These are phyloP conservation scores for Beauveria sp. DNA, from an alignment of 2,329 filamentous ascomycete species.

Conservation along the genomic window DNA sequence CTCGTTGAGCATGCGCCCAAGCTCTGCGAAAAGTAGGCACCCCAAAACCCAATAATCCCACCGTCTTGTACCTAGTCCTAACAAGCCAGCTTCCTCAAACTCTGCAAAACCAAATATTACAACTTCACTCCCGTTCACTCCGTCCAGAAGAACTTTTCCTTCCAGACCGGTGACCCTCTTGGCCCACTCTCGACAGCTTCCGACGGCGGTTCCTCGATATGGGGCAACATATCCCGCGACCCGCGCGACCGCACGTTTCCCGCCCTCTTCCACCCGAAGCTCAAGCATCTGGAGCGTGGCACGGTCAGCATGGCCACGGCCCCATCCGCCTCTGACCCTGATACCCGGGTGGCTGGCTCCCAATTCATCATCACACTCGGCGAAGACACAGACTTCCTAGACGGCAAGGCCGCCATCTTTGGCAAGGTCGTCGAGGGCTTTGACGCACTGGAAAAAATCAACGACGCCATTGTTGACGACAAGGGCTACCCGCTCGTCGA, in stretches of 20 bases:
- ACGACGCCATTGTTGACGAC: constrained; percentile 79
- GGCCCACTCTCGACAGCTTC: constrained; percentile 77
- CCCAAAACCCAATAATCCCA: neutral
- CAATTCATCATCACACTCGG: constrained; percentile 92
- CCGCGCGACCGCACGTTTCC: constrained; percentile 68
- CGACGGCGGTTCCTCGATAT: constrained; percentile 89
- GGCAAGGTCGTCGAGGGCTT: constrained; percentile 95
- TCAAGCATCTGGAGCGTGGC: constrained; percentile 82
- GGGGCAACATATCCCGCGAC: constrained; percentile 67
- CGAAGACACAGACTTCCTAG: constrained; percentile 80
- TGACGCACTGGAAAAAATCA: constrained; percentile 88
- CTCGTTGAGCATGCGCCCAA: constrained; percentile 82
- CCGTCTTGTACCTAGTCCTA: constrained; percentile 24
- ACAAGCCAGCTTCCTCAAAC: constrained; percentile 72
- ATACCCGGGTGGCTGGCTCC: constrained; percentile 74
- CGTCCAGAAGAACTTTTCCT: constrained; percentile 90
- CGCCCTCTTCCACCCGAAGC: constrained; percentile 76
- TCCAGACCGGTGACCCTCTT: constrained; percentile 91
- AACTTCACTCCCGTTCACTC: constrained; percentile 92
- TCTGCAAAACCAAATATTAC: constrained; percentile 99
- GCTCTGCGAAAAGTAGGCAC: constrained; percentile 88
- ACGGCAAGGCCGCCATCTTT: constrained; percentile 92
- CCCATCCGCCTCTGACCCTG: constrained; percentile 65
- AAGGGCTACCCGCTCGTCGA: constrained; percentile 84
- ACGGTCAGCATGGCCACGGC: constrained; percentile 98